These are phyloP conservation scores for Rhizopogon parksii DNA, from an alignment of 1,284 basidiomycete species.

Conservation along the genomic window DNA sequence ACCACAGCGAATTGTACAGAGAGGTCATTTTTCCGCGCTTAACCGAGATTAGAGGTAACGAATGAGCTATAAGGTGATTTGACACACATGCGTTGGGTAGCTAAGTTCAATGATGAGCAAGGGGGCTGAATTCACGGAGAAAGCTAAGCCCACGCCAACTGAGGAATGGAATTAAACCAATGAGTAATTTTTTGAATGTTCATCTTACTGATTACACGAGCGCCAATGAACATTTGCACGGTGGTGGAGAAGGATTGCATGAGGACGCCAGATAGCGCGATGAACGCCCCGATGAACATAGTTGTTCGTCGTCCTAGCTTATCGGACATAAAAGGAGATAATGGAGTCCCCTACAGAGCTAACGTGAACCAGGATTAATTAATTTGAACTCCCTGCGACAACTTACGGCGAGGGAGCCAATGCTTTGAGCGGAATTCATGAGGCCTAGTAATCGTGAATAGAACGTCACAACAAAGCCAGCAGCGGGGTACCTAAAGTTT, in stretches of 20 bases:
- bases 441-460: slow-evolving; percentile 35
- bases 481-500: slow-evolving; percentile 38
- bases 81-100: slow-evolving; percentile 58
- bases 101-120: slow-evolving; percentile 63
- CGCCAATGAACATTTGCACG: slow-evolving; percentile 50
- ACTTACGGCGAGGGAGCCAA: slow-evolving; percentile 49
- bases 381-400: background rate
- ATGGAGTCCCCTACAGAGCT: slow-evolving; percentile 41
- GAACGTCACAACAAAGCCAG: background rate
- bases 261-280: slow-evolving; percentile 56
- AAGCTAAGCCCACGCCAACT: slow-evolving; percentile 63
- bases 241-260: slow-evolving; percentile 44
- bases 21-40: slow-evolving; percentile 56
- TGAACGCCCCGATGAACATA: slow-evolving; percentile 49
- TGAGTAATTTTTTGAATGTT: background rate
- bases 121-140: slow-evolving; percentile 56
- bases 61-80: background rate
- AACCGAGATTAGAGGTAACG: background rate
- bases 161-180: background rate
- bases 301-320: slow-evolving; percentile 47
- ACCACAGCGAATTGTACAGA: slow-evolving; percentile 60
- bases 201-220: slow-evolving; percentile 47
- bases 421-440: slow-evolving; percentile 55
- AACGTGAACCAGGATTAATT: background rate
- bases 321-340: slow-evolving; percentile 56